Evolutionary conservation across 768 basidiomycete species (phyloP).

Genomic region (Tylopilus sp.): DNA sequence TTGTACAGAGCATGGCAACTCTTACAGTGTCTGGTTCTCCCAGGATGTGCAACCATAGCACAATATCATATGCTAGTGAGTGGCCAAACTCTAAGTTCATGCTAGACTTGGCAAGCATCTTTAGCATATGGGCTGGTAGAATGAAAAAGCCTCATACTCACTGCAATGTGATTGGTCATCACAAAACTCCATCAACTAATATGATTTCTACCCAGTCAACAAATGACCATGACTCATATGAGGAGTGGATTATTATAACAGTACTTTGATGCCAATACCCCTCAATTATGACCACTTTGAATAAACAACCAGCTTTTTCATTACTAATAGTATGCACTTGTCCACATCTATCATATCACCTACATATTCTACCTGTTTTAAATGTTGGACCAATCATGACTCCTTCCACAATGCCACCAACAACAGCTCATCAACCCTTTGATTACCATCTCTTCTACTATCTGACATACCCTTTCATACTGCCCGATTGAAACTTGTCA

Average conservation of each 20-base stretch:
- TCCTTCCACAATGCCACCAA: conserved; percentile 17
- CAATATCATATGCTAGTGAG: conserved; percentile 26
- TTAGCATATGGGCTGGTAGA: conserved; percentile 23
- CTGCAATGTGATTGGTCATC: conserved; percentile 14
- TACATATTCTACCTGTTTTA: conserved; percentile 13
- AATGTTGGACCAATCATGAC: conserved; percentile 18
- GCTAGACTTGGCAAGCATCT: conserved; percentile 37
- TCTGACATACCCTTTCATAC: conserved; percentile 33
- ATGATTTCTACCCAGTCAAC: conserved; percentile 6
- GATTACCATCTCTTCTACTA: conserved; percentile 31
- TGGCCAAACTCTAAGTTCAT: conserved; percentile 75
- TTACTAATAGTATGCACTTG: conserved; percentile 21
- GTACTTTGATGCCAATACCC: conserved; percentile 16
- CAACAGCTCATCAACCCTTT: conserved; percentile 26
- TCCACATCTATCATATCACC: conserved; percentile 17
- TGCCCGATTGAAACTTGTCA: conserved; percentile 26
- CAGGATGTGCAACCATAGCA: conserved; percentile 27
- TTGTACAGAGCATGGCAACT: conserved; percentile 39
- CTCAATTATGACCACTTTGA: conserved; percentile 5
- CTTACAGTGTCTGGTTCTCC: conserved; percentile 14
- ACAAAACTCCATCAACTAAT: conserved; percentile 21
- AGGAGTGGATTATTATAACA: conserved; percentile 8
- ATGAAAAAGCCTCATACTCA: conserved; percentile 24
- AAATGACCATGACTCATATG: neutral
- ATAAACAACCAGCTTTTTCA: conserved; percentile 25